phyloP scores from a whole-genome alignment of 148 eudicot species.

The Silene conica region DNA sequence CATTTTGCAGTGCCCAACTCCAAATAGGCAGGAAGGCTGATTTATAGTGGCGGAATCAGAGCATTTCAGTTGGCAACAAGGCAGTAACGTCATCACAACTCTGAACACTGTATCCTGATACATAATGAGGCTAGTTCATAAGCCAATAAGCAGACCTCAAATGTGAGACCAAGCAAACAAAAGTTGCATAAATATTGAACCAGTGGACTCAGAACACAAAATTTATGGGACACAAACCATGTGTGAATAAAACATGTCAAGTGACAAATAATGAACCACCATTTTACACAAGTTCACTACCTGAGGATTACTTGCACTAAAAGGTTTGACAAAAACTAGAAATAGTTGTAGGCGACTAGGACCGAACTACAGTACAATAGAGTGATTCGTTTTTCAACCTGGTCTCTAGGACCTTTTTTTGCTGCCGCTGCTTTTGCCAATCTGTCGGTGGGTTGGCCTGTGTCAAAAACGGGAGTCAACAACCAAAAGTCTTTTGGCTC shows the following conservation, averaged over 20 bases:
- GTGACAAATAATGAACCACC: not conserved
- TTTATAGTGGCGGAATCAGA: too few species aligned
- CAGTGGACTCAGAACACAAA: not conserved
- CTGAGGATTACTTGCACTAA: not conserved
- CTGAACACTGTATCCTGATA: too few species aligned
- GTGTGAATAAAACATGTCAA: not conserved
- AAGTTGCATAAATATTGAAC: not conserved
- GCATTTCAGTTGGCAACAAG: too few species aligned
- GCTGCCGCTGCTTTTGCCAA: not conserved
- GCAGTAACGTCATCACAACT: too few species aligned
- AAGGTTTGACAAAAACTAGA: not conserved
- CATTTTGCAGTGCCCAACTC: too few species aligned
- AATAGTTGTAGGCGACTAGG: not conserved
- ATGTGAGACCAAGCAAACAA: not conserved
- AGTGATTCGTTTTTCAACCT: not conserved
- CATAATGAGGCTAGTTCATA: too few species aligned
- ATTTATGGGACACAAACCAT: not conserved
- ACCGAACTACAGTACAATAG: not conserved
- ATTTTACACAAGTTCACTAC: not conserved
- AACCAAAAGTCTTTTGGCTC: not conserved
- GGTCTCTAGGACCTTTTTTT: not conserved
- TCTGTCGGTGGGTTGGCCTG: not conserved
- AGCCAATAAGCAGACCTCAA: too few species aligned
- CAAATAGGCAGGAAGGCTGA: too few species aligned
- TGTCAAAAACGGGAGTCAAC: not conserved